These are phyloP conservation scores for Dictyostelium intermedium DNA, from an alignment of 78 protist genomes.

Conservation along the genomic window DNA sequence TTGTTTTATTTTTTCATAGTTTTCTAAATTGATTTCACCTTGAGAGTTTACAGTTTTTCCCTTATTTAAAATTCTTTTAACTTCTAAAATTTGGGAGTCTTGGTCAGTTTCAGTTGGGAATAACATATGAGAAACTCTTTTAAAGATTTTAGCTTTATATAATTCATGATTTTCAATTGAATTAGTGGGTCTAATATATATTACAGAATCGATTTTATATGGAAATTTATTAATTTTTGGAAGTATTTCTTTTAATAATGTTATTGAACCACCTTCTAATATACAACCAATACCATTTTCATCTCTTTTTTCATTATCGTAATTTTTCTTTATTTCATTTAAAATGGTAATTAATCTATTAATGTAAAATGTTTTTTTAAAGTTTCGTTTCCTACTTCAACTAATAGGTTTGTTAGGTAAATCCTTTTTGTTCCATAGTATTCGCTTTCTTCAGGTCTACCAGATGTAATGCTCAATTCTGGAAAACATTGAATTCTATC, in stretches of 20 bases:
- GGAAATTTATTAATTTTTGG: neutral
- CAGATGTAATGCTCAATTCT: neutral
- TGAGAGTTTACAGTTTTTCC: neutral
- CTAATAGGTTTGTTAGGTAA: neutral
- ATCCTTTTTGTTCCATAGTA: neutral
- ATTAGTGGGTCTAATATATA: neutral
- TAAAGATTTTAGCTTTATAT: neutral
- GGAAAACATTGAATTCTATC: constrained; percentile 20
- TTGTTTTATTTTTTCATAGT: neutral
- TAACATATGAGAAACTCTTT: neutral
- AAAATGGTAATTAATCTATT: neutral
- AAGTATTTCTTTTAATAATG: neutral
- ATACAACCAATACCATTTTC: neutral
- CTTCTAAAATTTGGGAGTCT: neutral
- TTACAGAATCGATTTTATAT: neutral
- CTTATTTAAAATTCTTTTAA: neutral
- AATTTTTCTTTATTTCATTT: neutral
- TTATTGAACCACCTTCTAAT: neutral
- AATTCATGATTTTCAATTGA: neutral
- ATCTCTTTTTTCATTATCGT: too few species aligned
- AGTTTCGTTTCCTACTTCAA: neutral
- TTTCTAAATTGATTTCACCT: neutral
- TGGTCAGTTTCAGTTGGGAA: neutral
- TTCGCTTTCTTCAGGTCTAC: neutral
- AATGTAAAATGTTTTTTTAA: neutral